Base-by-base conservation (phyloP, 768 basidiomycete species). In the Suillus spraguei region DNA sequence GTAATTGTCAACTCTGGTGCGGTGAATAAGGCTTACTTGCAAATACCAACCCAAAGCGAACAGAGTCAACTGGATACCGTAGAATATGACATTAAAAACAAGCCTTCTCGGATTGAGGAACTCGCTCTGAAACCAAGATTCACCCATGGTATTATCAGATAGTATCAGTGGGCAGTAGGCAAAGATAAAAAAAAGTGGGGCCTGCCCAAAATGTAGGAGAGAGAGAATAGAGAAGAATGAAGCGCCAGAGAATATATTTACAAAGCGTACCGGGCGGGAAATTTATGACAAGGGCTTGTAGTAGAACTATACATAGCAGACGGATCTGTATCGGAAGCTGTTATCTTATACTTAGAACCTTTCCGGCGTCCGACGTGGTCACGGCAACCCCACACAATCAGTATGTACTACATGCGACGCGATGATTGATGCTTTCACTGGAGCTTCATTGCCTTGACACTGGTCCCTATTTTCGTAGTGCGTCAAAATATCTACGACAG, bases 21-120 rank as follows among this genome's bases (percentile, higher is more conserved):
- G 39, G 36, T 39, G 10, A 56, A 59, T 38, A 35, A 58, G 36
- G 71, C 81, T 36, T 66, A 87, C 92, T 84, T 94, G 92, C 72
- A 85, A 86, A 73, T 87, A 82, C 93, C 95, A 97, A n/a, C 95
- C 95, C 74, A 93, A 90, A 1, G 78, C 87, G 69, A 96, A 95
- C 71, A 93, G 73, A 65, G 74, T 78, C 58, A 93, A 61, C 64
- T 97, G 95, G 0, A 85, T 71, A 53, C 92, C 88, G 69, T 95
- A 94, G 78, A 94, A 97, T 52, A 93, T 68, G 68, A 90, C 71
- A 67, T 92, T 91, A 78, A 94, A 92, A 61, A 79, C 73, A 66
- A 93, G 85, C 69, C 90, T 84, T 70, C 86, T 80, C 3, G 82
- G 82, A 39, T 70, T 76, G 60, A 91, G 79, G 65, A 93, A 84